phyloP scores from a whole-genome alignment of 371 early-diverging fungal species.

The Dichotomocladium elegans region DNA sequence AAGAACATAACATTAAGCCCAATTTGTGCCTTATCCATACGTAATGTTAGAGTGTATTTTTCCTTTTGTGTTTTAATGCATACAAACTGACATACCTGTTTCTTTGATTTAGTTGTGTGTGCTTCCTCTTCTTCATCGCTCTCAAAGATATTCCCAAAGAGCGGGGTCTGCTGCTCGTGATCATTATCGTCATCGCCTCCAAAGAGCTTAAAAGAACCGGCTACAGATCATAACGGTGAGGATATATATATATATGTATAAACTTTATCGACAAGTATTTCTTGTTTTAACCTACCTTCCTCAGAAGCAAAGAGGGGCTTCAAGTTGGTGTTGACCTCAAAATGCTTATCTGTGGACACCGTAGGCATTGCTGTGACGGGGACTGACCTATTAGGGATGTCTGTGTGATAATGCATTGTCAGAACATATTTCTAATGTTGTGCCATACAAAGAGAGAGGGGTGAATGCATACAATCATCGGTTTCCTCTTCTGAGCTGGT shows the following conservation, averaged over 20 bases:
- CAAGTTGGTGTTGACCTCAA: constrained; percentile 47
- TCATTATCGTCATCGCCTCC: constrained; percentile 39
- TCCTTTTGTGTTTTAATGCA: not conserved
- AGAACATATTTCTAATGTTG: too few relatives aligned
- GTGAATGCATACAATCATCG: not conserved
- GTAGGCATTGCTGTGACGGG: constrained; percentile 18
- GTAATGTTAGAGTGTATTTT: too few relatives aligned
- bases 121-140: constrained; percentile 3
- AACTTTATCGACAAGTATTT: not conserved
- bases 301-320: constrained; percentile 56
- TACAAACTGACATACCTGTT: constrained; percentile 8
- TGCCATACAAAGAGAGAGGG: not conserved
- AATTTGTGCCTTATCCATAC: constrained; percentile 5
- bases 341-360: constrained; percentile 38
- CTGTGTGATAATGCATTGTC: too few relatives aligned
- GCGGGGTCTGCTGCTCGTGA: constrained; percentile 6
- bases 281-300: constrained; percentile 12
- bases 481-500: not conserved
- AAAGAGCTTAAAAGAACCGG: constrained; percentile 50
- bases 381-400: not conserved
- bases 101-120: constrained; percentile 4
- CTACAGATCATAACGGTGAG: constrained; percentile 2
- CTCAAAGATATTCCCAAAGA: not conserved
- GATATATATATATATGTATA: not conserved
- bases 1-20: constrained; percentile 41